A percentile compares a stretch with the other conserved stretches of the same genome.
These are phyloP conservation scores for Xylaria digitata DNA, from an alignment of 2,329 filamentous ascomycete genomes.

Conservation along the genomic window DNA sequence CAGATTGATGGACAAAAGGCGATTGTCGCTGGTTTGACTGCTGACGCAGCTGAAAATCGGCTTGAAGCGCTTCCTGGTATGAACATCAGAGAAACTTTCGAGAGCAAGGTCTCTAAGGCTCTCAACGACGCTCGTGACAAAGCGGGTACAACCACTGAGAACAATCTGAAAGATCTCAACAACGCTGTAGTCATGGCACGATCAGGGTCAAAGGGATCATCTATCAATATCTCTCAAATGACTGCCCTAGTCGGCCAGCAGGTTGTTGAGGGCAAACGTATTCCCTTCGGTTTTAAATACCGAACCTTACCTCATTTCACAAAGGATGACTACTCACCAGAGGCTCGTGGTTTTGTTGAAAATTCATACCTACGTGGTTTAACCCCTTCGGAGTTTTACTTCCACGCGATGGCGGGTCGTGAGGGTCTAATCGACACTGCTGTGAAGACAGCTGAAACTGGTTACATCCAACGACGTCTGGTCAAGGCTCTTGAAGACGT, in stretches of 20 bases:
- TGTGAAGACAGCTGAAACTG: constrained; percentile 98
- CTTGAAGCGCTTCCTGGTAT: constrained; percentile 96
- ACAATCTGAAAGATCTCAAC: constrained; percentile 93
- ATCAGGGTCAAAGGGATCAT: constrained; percentile 97
- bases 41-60: constrained; percentile 82
- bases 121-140: constrained; percentile 96
- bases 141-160: constrained; percentile 91
- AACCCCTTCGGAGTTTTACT: constrained; percentile 97
- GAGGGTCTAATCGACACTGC: constrained; percentile 99
- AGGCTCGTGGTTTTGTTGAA: constrained; percentile 96
- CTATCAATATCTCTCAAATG: constrained; percentile 99
- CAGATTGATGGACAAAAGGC: constrained; percentile 85
- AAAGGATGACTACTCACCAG: constrained; percentile 98
- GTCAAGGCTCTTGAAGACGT: constrained; percentile 98
- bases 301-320: constrained; percentile 97
- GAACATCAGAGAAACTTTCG: constrained; percentile 98
- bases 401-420: constrained; percentile 99
- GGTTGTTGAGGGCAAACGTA: constrained; percentile 97
- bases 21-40: constrained; percentile 80
- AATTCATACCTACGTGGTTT: constrained; percentile 97
- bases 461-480: constrained; percentile 97
- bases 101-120: constrained; percentile 94
- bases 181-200: constrained; percentile 96
- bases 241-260: constrained; percentile 97
- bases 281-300: constrained; percentile 99